A percentile compares a stretch with the other conserved stretches of the same genome.
Evolutionary conservation across 257 asterid genomes (phyloP).

Genomic region (Hygrophila difformis): DNA sequence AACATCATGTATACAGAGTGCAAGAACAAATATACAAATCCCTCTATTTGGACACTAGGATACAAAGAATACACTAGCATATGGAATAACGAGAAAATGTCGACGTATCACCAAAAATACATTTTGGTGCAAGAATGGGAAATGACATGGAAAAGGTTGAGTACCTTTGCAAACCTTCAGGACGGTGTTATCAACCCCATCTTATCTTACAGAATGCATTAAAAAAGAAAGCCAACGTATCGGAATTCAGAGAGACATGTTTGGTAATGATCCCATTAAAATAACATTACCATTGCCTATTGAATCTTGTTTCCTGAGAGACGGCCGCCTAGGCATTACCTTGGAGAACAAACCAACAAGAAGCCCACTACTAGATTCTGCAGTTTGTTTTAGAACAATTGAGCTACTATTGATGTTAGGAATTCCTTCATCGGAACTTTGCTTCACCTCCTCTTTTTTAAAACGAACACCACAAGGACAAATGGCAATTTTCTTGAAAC

Average conservation of each 20-base stretch:
- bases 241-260: conserved; percentile 40
- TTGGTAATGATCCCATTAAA: conserved; percentile 71
- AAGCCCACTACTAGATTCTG: conserved; percentile 40
- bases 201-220: background rate
- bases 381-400: conserved; percentile 19
- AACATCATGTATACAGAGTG: conserved; percentile 16
- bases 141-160: conserved; percentile 11
- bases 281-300: conserved; percentile 39
- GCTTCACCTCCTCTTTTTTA: conserved; percentile 26
- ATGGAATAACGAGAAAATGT: too few species aligned
- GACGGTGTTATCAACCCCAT: conserved; percentile 1
- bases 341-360: conserved; percentile 56
- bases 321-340: conserved; percentile 38
- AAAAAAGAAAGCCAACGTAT: background rate
- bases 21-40: conserved; percentile 9
- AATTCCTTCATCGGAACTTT: conserved; percentile 18
- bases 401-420: conserved; percentile 17
- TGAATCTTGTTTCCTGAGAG: conserved; percentile 24
- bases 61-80: conserved; percentile 12
- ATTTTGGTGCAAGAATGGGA: conserved; percentile 15
- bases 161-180: conserved; percentile 9
- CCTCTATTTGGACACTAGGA: conserved; percentile 12
- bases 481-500: conserved; percentile 46
- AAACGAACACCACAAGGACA: conserved; percentile 71
- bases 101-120: too few species aligned